These are phyloP conservation scores for Aspergillus steynii DNA, from an alignment of 495 filamentous ascomycete species.

Conservation along the genomic window DNA sequence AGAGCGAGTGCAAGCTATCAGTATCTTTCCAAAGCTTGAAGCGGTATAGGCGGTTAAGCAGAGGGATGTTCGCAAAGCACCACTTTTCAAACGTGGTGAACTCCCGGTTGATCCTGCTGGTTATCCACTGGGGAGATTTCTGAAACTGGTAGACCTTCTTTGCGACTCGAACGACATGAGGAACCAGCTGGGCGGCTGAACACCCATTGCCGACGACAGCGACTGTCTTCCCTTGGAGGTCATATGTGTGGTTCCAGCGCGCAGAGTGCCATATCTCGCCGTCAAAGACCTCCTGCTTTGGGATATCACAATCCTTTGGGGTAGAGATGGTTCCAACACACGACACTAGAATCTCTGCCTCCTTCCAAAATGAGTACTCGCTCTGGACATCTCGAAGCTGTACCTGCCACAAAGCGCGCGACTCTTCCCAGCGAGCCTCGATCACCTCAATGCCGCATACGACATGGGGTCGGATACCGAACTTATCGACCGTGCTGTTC, in stretches of 20 bases:
- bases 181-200: constrained; percentile 39
- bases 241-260: constrained; percentile 40
- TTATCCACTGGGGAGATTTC: constrained; percentile 56
- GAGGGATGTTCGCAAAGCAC: constrained; percentile 42
- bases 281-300: constrained; percentile 41
- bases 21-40: background rate
- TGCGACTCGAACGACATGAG: constrained; percentile 33
- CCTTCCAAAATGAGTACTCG: constrained; percentile 13
- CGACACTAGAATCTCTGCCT: constrained; percentile 41
- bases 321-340: constrained; percentile 50
- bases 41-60: constrained; percentile 6
- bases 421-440: constrained; percentile 26
- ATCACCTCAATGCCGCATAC: constrained; percentile 23
- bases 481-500: constrained; percentile 39
- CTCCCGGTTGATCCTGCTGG: constrained; percentile 3
- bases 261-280: constrained; percentile 51
- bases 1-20: background rate
- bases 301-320: constrained; percentile 36
- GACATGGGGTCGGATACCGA: constrained; percentile 32
- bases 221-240: constrained; percentile 41
- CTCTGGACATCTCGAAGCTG: constrained; percentile 27
- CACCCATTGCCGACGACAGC: constrained; percentile 56
- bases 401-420: constrained; percentile 26
- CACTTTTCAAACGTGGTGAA: constrained; percentile 32
- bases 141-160: constrained; percentile 56